These are phyloP conservation scores for Russula emetica DNA, from an alignment of 768 basidiomycete genomes.

Conservation along the genomic window DNA sequence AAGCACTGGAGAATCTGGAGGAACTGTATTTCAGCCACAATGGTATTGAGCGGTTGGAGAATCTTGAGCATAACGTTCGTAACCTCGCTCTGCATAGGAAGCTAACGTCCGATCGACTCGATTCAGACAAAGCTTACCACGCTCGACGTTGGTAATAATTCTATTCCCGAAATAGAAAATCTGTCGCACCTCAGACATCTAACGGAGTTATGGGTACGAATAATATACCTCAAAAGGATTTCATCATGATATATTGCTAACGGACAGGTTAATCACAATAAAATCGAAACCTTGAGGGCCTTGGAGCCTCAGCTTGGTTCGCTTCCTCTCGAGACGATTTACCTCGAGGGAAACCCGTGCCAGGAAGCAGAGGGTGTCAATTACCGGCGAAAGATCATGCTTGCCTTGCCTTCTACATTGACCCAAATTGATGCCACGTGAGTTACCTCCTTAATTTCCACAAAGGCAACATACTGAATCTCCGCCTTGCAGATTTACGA, in stretches of 20 bases:
- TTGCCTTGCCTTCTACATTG: constrained; percentile 75
- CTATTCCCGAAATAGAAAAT: constrained; percentile 73
- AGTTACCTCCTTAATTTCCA: constrained; percentile 36
- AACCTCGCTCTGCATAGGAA: not conserved
- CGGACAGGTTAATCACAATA: constrained; percentile 81
- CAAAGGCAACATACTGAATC: constrained; percentile 1
- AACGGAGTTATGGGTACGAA: constrained; percentile 91
- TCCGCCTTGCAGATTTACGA: constrained; percentile 21
- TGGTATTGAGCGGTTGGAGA: constrained; percentile 78
- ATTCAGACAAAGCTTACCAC: constrained; percentile 69
- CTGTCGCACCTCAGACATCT: constrained; percentile 68
- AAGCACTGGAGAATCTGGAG: constrained; percentile 66
- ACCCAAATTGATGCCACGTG: constrained; percentile 96
- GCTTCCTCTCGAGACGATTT: constrained; percentile 74
- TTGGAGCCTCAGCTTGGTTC: constrained; percentile 64
- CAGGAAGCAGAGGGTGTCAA: constrained; percentile 69
- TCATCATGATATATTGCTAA: not conserved
- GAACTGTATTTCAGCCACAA: constrained; percentile 95
- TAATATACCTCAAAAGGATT: not conserved
- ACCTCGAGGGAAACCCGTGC: constrained; percentile 93
- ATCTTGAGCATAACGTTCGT: constrained; percentile 77
- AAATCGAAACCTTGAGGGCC: constrained; percentile 63
- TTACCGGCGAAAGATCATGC: constrained; percentile 86
- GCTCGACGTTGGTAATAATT: constrained; percentile 85
- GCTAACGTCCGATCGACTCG: not conserved